Percentiles rank a stretch among this genome's conserved stretches.
These are phyloP conservation scores for Saururus chinensis DNA, from an alignment of 164 flowering plant species.

Conservation along the genomic window DNA sequence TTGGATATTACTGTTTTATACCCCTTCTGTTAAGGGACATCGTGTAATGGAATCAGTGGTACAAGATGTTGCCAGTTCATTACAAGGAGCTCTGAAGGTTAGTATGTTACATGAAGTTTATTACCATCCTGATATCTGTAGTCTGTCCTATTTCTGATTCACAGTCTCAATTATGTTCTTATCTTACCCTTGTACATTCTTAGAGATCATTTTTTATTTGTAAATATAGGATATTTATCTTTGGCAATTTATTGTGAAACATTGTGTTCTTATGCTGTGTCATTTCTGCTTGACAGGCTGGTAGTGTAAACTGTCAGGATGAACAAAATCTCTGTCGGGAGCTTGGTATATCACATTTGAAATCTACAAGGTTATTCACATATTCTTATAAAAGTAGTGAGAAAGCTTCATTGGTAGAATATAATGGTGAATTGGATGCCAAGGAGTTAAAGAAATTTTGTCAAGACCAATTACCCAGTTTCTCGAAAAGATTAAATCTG, in stretches of 20 bases:
- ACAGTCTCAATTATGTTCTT: background rate
- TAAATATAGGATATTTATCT: background rate
- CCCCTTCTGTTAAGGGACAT: slow-evolving; percentile 27
- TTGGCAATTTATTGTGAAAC: background rate
- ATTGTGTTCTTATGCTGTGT: background rate
- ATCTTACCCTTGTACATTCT: background rate
- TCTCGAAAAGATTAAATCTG: slow-evolving; percentile 55
- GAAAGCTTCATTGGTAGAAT: slow-evolving; percentile 67
- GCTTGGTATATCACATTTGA: slow-evolving; percentile 39
- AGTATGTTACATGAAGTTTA: background rate
- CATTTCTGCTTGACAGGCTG: slow-evolving; percentile 39
- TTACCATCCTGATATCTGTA: background rate
- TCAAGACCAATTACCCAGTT: slow-evolving; percentile 67
- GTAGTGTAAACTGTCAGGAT: slow-evolving; percentile 59
- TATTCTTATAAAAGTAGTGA: slow-evolving; percentile 52
- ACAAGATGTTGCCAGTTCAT: slow-evolving; percentile 46
- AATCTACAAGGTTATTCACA: slow-evolving; percentile 38
- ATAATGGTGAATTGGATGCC: slow-evolving; percentile 39
- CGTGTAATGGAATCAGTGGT: slow-evolving; percentile 41
- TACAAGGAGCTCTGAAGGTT: slow-evolving; percentile 84
- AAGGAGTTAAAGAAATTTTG: slow-evolving; percentile 55
- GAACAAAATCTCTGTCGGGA: slow-evolving; percentile 62
- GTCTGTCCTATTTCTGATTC: no score
- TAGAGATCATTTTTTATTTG: background rate
- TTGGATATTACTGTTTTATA: slow-evolving; percentile 64